Evolutionary conservation across 2,329 filamentous ascomycete genomes (phyloP), one percentile per base, ranked within the genome.

Genomic region (Colletotrichum australisinense): DNA sequence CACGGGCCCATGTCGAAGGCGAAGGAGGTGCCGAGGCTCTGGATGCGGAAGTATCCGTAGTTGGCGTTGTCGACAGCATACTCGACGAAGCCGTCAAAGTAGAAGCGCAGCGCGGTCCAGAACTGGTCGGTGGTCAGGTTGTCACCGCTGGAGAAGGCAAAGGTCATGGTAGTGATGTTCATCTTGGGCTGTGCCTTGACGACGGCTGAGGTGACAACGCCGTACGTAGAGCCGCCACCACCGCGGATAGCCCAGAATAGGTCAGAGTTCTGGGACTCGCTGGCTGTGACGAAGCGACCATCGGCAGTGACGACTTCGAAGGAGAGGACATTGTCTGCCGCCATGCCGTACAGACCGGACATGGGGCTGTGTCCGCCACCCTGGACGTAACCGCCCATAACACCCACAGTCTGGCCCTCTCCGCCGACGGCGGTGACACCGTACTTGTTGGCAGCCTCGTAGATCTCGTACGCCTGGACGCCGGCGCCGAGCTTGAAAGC

Each of bases 171-270:
- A 1, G 84, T 82, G 3, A 86, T 82, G 0, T 80, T 79, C 5
- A 78, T 78, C 70, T 87, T 84, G 1, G 82, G 80, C 77, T 90
- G 83, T 1, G 86, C 84, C 76, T 87, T 88, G 53, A 87, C 82
- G 0, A 88, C 91, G 78, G 91, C 83, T 1, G 87, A 89, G 8
- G 85, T 79, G 1, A 92, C 88, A 2, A 92, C 83, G 3, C 84
- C 90, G 74, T 86, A 75, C 2, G 83, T 84, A 73, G 80, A 82
- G 22, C 81, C 81, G 28, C 85, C 86, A 5, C 83, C 75, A 16
- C 91, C 90, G 72, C 88, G 82, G 72, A 92, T 83, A 0, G 91
- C 91, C 91, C 91, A 93, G 79, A 91, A 93, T 0, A 93, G 80
- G 66, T 93, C 90, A 0, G 81, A 71, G 72, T 92, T 85, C 42